Conservation (phyloP, 208 protist genomes). For the Angomonas deanei region DNA sequence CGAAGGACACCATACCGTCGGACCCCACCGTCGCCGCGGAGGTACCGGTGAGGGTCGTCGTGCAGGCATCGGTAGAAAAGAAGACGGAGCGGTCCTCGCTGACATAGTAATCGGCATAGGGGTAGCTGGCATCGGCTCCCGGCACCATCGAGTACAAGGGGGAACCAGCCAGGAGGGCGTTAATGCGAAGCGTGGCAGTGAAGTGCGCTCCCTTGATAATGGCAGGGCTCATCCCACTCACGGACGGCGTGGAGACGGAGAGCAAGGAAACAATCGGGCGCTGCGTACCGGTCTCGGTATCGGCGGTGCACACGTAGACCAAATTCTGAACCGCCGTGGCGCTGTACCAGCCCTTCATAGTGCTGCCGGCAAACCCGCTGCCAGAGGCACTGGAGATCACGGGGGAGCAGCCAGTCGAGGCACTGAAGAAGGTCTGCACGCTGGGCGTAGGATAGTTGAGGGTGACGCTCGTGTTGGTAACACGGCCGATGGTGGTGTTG, state of each 20-base stretch:
- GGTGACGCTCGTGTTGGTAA: slow-evolving; percentile 12
- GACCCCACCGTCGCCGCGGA: slow-evolving; percentile 11
- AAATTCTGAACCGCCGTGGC: slow-evolving; percentile 24
- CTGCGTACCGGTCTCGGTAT: slow-evolving; percentile 8
- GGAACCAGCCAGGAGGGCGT: not conserved
- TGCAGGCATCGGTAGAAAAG: slow-evolving; percentile 35
- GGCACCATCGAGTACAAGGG: slow-evolving; percentile 53
- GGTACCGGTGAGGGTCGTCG: slow-evolving; percentile 13
- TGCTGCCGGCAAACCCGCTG: slow-evolving; percentile 8
- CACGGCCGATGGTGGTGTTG: slow-evolving; percentile 16
- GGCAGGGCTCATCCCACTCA: slow-evolving; percentile 25
- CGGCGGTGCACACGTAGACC: slow-evolving; percentile 44
- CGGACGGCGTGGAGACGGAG: slow-evolving; percentile 37
- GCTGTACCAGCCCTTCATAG: slow-evolving; percentile 8
- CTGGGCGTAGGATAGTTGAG: slow-evolving; percentile 45
- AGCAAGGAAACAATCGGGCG: slow-evolving; percentile 35
- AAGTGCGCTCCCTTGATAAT: slow-evolving; percentile 36
- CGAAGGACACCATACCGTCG: slow-evolving; percentile 16
- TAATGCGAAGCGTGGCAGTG: slow-evolving; percentile 29
- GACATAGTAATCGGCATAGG: slow-evolving; percentile 29
- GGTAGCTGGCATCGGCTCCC: slow-evolving; percentile 30
- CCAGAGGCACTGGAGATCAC: slow-evolving; percentile 11
- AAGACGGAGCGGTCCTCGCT: slow-evolving; percentile 28
- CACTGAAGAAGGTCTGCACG: slow-evolving; percentile 38
- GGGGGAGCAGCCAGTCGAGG: slow-evolving; percentile 17